Conservation (phyloP, 73 alveolate species). For the Paramecium sonneborni region DNA sequence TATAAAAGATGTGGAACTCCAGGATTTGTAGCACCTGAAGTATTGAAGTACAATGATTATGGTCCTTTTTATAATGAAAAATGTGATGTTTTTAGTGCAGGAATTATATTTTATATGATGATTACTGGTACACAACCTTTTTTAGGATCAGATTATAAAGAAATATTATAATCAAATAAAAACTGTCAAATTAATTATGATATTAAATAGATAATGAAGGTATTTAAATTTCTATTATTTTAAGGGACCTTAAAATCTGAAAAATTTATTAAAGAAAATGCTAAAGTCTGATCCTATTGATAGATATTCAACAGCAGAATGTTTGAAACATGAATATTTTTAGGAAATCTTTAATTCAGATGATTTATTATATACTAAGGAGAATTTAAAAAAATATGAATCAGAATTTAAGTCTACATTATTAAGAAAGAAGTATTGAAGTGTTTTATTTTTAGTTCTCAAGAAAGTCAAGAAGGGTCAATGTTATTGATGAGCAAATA, state of each 20-base stretch:
- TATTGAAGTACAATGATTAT: conserved; percentile 23
- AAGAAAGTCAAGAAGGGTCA: not conserved
- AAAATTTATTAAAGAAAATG: conserved; percentile 46
- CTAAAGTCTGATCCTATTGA: conserved; percentile 17
- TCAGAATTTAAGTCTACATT: not conserved
- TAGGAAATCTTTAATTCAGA: not conserved
- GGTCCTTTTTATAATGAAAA: conserved; percentile 20
- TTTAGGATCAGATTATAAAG: conserved; percentile 8
- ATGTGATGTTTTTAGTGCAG: conserved; percentile 63
- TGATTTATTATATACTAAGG: not conserved
- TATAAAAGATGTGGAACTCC: conserved; percentile 66
- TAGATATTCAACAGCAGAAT: conserved; percentile 67
- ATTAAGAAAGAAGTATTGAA: not conserved
- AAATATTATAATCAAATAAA: not conserved
- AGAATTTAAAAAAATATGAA: not conserved
- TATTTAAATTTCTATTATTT: not conserved
- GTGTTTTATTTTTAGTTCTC: not conserved
- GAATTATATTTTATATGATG: conserved; percentile 44
- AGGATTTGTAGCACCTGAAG: conserved; percentile 68
- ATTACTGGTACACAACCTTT: conserved; percentile 50
- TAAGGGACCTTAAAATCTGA: not conserved
- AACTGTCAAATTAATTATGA: conserved; percentile 10
- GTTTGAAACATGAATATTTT: conserved; percentile 71
- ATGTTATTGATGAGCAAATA: not conserved
- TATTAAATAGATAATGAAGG: not conserved